Percentiles rank a stretch among this genome's conserved stretches.
Conservation (phyloP, 2,329 filamentous ascomycete genomes). For the Colletotrichum sansevieriae region DNA sequence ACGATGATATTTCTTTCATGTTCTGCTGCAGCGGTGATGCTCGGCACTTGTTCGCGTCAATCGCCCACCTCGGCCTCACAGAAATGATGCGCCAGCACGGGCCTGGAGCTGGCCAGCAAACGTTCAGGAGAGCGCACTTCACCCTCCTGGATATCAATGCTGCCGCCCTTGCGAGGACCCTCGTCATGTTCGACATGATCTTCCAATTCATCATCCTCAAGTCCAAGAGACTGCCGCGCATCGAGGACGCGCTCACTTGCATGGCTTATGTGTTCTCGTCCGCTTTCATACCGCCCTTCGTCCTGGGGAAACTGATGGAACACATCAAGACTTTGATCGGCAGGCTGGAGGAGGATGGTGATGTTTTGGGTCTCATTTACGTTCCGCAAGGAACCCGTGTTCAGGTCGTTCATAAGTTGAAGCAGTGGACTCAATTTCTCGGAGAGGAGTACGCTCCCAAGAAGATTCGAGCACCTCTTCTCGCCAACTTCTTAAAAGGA, state of each 20-base stretch:
- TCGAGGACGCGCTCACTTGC: conserved; percentile 35
- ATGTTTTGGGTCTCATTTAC: conserved; percentile 34
- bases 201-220: conserved; percentile 5
- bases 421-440: conserved; percentile 31
- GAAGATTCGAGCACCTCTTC: background rate
- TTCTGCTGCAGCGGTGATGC: conserved; percentile 46
- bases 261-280: conserved; percentile 44
- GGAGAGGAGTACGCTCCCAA: conserved; percentile 31
- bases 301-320: conserved; percentile 38
- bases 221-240: background rate
- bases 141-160: conserved; percentile 45
- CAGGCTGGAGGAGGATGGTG: conserved; percentile 34
- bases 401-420: conserved; percentile 39
- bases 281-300: conserved; percentile 43
- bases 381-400: conserved; percentile 17
- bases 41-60: conserved; percentile 42
- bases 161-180: conserved; percentile 44
- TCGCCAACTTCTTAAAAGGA: background rate
- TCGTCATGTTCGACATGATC: conserved; percentile 44
- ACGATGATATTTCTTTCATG: conserved; percentile 42
- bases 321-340: conserved; percentile 42
- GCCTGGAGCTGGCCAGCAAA: background rate
- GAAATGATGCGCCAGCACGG: conserved; percentile 1
- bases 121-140: conserved; percentile 41
- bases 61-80: conserved; percentile 20